Base-by-base conservation (phyloP, 108 stramenopile genomes). In the Cyclostephanos tholiformis region DNA sequence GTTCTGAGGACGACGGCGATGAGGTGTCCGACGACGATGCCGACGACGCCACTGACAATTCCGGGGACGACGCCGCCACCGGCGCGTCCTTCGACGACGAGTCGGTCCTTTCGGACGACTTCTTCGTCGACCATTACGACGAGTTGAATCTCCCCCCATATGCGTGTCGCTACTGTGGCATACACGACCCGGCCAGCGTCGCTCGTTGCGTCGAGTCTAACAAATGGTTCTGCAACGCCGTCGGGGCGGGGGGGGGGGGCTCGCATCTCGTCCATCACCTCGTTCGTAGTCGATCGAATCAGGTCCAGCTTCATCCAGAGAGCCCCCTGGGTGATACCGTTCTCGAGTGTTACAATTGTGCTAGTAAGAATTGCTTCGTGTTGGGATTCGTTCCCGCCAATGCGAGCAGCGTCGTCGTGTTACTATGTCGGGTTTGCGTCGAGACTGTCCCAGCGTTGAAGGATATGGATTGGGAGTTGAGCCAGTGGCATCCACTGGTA, bases 261-360 rank as follows among this genome's bases (percentile, higher is more conserved):
- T 92, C 93, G 32, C 97, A 98, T 72, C 82, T 98, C 22, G 91
- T 99, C 23, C 95, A 98, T 74, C 99, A 99, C 72, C 89, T 99
- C 52, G 98, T 96, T 32, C 80, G 87, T 26, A 74, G 81, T 26
- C 86, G 93, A 44, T 85, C 81, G 43, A 82, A 91, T 72, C 88
- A 88, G 71, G 92, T 96, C 9, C 90, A 88, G 50, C 82, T 96
- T 48, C 95, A 96, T 65, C 89, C 91, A n/a, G 90, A 94, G 62
- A 85, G 84, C 58, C 98, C 99, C 12, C 73, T 99, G 29, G 97
- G 96, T 12, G 97, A 97, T 48, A 95, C 98, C 3, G 88, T 96
- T 11, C 58, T 99, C 51, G 97, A 98, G 83, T 99, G 99, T 78
- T 98, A 98, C 92, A 98, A 98, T 86, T 99, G 99, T 70, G 93